A percentile compares a stretch with the other conserved stretches of the same genome.
phyloP scores from a whole-genome alignment of 805 yeast genomes.

The Vanderwaltozyma tropicalis region DNA sequence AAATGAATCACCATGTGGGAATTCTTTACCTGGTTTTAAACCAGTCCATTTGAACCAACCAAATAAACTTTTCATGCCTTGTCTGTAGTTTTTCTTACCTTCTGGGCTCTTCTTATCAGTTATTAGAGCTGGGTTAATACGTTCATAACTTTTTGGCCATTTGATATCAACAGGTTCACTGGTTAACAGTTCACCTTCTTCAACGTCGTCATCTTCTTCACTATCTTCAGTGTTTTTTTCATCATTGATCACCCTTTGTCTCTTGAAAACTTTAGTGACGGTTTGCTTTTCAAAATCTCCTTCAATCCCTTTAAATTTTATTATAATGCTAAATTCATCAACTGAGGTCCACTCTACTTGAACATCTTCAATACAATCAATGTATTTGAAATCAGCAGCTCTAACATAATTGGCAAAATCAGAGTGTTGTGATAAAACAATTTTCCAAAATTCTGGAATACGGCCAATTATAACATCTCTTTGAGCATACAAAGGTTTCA shows the following conservation, averaged over 20 bases:
- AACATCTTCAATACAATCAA: constrained; percentile 58
- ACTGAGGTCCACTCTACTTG: constrained; percentile 46
- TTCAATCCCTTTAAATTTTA: constrained; percentile 43
- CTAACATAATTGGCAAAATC: constrained; percentile 75
- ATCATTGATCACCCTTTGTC: constrained; percentile 23
- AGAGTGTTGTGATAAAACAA: constrained; percentile 71
- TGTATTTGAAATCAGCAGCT: constrained; percentile 63
- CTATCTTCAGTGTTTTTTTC: constrained; percentile 11
- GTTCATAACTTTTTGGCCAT: constrained; percentile 62
- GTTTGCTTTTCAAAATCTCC: constrained; percentile 45
- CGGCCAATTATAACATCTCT: constrained; percentile 43
- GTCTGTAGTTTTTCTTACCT: constrained; percentile 51
- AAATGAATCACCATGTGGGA: constrained; percentile 67
- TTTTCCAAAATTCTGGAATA: constrained; percentile 79
- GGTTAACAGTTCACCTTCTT: constrained; percentile 44
- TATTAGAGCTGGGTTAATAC: constrained; percentile 45
- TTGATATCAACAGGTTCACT: constrained; percentile 45
- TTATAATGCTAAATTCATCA: constrained; percentile 49
- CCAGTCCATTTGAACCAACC: constrained; percentile 88
- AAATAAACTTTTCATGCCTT: constrained; percentile 76
- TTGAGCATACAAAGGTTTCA: constrained; percentile 46
- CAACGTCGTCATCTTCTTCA: constrained; percentile 33
- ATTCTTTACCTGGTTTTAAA: constrained; percentile 62
- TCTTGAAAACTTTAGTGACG: constrained; percentile 49
- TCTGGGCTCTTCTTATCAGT: constrained; percentile 36